These are phyloP conservation scores for Fusarium sp. DNA, from an alignment of 2,329 filamentous ascomycete genomes.

Conservation along the genomic window DNA sequence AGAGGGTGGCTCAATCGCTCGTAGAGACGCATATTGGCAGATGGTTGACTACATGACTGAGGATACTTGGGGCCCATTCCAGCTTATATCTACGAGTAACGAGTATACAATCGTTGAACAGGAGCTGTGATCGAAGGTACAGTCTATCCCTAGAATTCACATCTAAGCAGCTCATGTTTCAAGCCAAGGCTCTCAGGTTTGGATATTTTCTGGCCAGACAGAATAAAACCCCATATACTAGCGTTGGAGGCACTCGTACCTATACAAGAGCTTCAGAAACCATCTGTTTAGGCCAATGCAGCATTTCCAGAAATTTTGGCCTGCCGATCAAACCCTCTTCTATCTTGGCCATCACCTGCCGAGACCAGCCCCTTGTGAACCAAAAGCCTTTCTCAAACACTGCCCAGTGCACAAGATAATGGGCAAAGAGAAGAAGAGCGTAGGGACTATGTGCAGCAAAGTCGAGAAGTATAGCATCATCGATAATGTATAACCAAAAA, in stretches of 20 bases:
- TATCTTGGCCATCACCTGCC: constrained; percentile 34
- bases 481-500: constrained; percentile 46
- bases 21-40: constrained; percentile 51
- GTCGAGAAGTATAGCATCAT: constrained; percentile 47
- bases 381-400: constrained; percentile 46
- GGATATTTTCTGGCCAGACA: background rate
- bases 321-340: constrained; percentile 35
- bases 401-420: constrained; percentile 45
- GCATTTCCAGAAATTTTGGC: constrained; percentile 34
- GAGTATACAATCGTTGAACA: constrained; percentile 50
- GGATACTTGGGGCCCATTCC: constrained; percentile 49
- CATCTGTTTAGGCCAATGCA: constrained; percentile 44
- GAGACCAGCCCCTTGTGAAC: constrained; percentile 46
- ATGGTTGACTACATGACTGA: constrained; percentile 49
- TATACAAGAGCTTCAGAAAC: constrained; percentile 26
- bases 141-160: background rate
- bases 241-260: background rate
- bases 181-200: background rate
- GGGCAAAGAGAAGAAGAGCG: constrained; percentile 45
- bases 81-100: constrained; percentile 52
- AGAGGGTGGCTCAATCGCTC: constrained; percentile 40
- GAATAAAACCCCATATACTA: background rate
- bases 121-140: constrained; percentile 48
- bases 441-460: constrained; percentile 41
- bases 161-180: background rate